phyloP scores from a whole-genome alignment of 2,329 filamentous ascomycete species.

The Torrubiella hemipterigena region DNA sequence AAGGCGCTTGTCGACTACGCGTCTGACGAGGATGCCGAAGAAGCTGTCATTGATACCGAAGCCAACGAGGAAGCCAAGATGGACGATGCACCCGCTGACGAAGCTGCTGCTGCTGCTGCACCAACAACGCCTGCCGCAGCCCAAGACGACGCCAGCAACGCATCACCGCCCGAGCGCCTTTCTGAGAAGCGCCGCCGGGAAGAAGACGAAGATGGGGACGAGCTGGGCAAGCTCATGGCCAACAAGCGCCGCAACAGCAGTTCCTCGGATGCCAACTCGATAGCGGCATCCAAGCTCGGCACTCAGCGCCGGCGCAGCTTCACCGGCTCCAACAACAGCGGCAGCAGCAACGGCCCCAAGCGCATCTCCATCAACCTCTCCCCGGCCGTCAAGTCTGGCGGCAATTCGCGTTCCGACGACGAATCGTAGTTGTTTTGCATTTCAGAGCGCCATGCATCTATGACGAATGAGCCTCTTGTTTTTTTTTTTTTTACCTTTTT shows the following conservation, averaged over 20 bases:
- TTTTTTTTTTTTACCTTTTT: no score
- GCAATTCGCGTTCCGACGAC: constrained; percentile 24
- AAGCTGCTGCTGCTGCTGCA: constrained; percentile 7
- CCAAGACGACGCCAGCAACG: constrained; percentile 7
- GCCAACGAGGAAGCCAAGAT: no score
- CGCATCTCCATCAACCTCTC: constrained; percentile 50
- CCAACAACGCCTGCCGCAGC: constrained; percentile 12
- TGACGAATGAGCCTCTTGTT: neutral
- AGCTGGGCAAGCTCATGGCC: constrained; percentile 69
- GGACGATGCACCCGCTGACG: no score
- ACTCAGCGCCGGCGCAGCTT: constrained; percentile 28
- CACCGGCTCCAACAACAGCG: constrained; percentile 24
- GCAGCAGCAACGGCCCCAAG: constrained; percentile 27
- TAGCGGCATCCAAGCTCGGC: constrained; percentile 17
- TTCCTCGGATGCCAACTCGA: constrained; percentile 31
- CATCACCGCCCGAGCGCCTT: constrained; percentile 57
- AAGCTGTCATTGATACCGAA: no score
- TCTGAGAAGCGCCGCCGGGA: constrained; percentile 85
- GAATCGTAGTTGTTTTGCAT: constrained; percentile 18
- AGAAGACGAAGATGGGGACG: constrained; percentile 83
- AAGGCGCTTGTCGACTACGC: constrained; percentile 84
- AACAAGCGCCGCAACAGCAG: constrained; percentile 50
- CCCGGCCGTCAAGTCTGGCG: constrained; percentile 28
- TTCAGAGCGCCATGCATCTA: neutral
- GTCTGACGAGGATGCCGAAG: constrained; percentile 69